phyloP scores from a whole-genome alignment of 176 grass and related monocot species.

The Musa schizocarpa region DNA sequence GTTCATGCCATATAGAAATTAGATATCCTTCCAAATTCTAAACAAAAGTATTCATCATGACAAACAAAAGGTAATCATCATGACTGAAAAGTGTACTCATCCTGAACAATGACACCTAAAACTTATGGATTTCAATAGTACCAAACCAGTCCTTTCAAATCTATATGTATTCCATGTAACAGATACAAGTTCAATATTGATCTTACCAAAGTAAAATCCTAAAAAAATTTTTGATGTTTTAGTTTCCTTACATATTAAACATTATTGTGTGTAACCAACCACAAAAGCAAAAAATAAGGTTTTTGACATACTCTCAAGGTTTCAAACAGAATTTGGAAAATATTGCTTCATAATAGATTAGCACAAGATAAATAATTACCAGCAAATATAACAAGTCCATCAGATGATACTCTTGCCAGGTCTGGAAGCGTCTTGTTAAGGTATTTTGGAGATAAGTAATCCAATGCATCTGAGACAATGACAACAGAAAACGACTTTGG shows the following conservation, averaged over 20 bases:
- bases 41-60: too few species aligned
- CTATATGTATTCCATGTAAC: background rate
- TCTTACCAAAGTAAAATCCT: background rate
- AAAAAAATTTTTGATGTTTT: background rate
- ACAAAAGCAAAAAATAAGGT: background rate
- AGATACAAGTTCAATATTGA: too few species aligned
- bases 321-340: background rate
- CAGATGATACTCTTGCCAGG: slow-evolving; percentile 71
- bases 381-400: slow-evolving; percentile 85
- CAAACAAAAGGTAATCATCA: too few species aligned
- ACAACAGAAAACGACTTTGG: slow-evolving; percentile 89
- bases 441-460: slow-evolving; percentile 89
- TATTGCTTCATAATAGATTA: background rate
- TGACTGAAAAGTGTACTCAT: too few species aligned
- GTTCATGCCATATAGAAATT: too few species aligned
- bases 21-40: too few species aligned
- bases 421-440: slow-evolving; percentile 91
- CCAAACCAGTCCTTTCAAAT: background rate
- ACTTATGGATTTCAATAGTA: background rate
- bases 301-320: background rate
- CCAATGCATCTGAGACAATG: slow-evolving; percentile 81
- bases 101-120: background rate
- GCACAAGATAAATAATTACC: slow-evolving; percentile 30
- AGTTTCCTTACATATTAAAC: too few species aligned
- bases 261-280: background rate